These are phyloP conservation scores for Alternaria sp. DNA, from an alignment of 2,329 filamentous ascomycete genomes.

Conservation along the genomic window DNA sequence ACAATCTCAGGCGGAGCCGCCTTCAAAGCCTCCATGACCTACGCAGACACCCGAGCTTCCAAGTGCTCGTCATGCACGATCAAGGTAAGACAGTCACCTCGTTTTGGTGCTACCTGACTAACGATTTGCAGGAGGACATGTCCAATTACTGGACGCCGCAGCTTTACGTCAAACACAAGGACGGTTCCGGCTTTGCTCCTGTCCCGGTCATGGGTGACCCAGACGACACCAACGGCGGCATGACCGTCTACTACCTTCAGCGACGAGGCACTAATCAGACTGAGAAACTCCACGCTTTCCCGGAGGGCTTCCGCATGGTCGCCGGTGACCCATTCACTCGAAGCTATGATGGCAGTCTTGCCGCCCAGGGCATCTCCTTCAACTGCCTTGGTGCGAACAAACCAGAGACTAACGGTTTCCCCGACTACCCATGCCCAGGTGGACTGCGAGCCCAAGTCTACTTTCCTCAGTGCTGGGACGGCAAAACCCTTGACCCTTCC, in stretches of 20 bases:
- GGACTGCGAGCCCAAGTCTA: constrained; percentile 70
- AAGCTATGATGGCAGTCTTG: constrained; percentile 55
- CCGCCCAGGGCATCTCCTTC: constrained; percentile 60
- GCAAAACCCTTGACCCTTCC: constrained; percentile 61
- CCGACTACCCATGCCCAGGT: constrained; percentile 68
- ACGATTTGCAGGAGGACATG: constrained; percentile 25
- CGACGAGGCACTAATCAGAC: constrained; percentile 57
- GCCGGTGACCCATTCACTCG: constrained; percentile 69
- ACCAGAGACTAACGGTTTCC: constrained; percentile 64
- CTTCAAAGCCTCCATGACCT: constrained; percentile 68
- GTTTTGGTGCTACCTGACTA: background rate
- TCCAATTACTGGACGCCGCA: constrained; percentile 80
- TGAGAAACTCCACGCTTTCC: constrained; percentile 73
- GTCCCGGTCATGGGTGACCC: constrained; percentile 64
- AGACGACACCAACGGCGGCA: constrained; percentile 59
- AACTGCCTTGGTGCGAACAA: constrained; percentile 59
- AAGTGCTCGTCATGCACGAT: constrained; percentile 73
- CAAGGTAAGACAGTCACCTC: constrained; percentile 50
- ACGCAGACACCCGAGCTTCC: constrained; percentile 63
- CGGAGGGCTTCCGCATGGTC: constrained; percentile 73
- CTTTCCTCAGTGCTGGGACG: constrained; percentile 78
- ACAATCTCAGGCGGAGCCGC: constrained; percentile 73
- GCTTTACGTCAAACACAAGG: constrained; percentile 66
- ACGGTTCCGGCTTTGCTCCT: constrained; percentile 57
- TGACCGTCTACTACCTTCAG: constrained; percentile 76